Conservation (phyloP, 2,329 filamentous ascomycete species). For the Aspergillus sp. region DNA sequence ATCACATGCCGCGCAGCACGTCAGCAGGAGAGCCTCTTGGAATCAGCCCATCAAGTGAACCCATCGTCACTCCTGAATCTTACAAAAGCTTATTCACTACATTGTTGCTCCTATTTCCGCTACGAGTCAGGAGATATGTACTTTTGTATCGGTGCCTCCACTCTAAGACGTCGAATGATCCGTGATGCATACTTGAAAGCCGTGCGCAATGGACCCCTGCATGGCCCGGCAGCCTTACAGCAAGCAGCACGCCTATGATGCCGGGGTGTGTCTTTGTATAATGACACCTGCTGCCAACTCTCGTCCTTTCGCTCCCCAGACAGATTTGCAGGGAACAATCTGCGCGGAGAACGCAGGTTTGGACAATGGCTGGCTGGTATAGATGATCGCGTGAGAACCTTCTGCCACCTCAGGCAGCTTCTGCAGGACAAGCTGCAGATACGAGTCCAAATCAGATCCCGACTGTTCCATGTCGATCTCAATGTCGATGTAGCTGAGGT, state of each 20-base stretch:
- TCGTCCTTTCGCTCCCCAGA: constrained; percentile 42
- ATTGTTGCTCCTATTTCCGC: no score
- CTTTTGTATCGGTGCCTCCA: neutral
- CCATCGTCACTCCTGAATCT: no score
- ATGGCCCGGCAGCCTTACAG: neutral
- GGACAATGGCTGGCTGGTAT: constrained; percentile 33
- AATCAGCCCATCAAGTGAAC: constrained; percentile 2
- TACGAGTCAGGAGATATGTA: no score
- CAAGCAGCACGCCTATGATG: neutral
- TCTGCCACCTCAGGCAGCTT: constrained; percentile 13
- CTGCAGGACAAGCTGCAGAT: constrained; percentile 29
- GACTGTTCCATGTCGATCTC: constrained; percentile 30
- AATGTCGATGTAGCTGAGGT: constrained; percentile 32
- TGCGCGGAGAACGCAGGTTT: constrained; percentile 34
- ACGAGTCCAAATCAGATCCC: constrained; percentile 22
- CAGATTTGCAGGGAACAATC: constrained; percentile 44
- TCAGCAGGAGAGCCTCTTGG: neutral
- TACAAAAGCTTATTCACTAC: no score
- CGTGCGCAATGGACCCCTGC: neutral
- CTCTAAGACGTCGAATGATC: neutral
- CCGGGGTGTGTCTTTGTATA: constrained; percentile 28
- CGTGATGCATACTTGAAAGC: neutral
- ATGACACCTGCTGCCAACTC: constrained; percentile 40
- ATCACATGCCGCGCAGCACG: constrained; percentile 22
- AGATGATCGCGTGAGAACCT: constrained; percentile 36